Evolutionary conservation across 306 rosid species (phyloP).

Genomic region (Comarum palustre): DNA sequence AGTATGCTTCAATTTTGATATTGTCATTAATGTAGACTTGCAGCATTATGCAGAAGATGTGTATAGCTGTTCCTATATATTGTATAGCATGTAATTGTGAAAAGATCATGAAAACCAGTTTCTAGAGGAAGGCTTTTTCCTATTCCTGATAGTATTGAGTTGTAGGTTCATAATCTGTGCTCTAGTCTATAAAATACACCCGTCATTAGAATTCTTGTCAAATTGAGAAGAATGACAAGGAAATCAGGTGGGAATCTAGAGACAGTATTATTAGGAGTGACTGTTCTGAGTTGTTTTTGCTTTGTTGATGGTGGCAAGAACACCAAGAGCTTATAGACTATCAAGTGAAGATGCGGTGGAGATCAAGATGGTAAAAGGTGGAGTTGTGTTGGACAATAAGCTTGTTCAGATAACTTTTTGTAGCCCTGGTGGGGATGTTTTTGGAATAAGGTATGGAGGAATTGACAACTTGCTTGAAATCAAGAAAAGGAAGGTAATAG

Average conservation of each 20-base stretch:
- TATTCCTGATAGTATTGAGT: too few relatives aligned
- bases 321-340: not conserved
- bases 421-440: slow-evolving; percentile 51
- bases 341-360: not conserved
- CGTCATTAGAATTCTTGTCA: too few relatives aligned
- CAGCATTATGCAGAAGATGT: too few relatives aligned
- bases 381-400: slow-evolving; percentile 53
- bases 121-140: too few relatives aligned
- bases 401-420: slow-evolving; percentile 46
- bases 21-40: too few relatives aligned
- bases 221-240: not conserved
- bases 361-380: not conserved
- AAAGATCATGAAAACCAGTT: too few relatives aligned
- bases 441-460: slow-evolving; percentile 48
- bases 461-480: slow-evolving; percentile 44
- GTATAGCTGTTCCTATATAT: too few relatives aligned
- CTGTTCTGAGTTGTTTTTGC: not conserved
- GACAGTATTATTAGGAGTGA: not conserved
- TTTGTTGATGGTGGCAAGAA: not conserved
- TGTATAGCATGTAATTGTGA: too few relatives aligned
- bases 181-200: not conserved
- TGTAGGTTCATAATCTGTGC: not conserved
- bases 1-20: too few relatives aligned
- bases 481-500: slow-evolving; percentile 29
- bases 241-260: not conserved